Percentiles rank a stretch among this genome's conserved stretches.
phyloP scores from a whole-genome alignment of 2,329 filamentous ascomycete species.

The Cercospora beticola region DNA sequence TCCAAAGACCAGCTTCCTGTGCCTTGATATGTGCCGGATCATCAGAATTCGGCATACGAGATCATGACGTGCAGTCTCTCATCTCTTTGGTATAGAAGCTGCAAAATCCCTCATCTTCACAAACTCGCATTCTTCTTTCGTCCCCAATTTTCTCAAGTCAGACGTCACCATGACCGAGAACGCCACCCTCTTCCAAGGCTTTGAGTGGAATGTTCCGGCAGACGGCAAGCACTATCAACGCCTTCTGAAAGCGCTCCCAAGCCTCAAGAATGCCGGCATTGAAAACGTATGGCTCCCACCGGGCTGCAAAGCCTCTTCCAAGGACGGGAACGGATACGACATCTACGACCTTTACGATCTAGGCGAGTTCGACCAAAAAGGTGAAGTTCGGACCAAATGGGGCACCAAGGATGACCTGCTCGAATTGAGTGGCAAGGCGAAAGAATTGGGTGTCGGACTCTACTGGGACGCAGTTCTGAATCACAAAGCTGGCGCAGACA shows the following conservation, averaged over 20 bases:
- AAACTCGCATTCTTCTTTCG: not conserved
- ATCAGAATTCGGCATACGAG: not conserved
- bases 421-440: constrained; percentile 52
- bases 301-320: constrained; percentile 62
- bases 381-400: constrained; percentile 63
- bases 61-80: constrained; percentile 5
- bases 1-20: not conserved
- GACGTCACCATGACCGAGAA: constrained; percentile 29
- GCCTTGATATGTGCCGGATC: not conserved
- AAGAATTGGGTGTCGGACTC: constrained; percentile 55
- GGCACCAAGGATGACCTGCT: constrained; percentile 62
- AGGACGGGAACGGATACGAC: constrained; percentile 59
- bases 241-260: constrained; percentile 53
- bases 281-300: constrained; percentile 67
- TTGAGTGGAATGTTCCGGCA: constrained; percentile 68
- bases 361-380: constrained; percentile 71
- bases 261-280: constrained; percentile 60
- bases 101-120: not conserved
- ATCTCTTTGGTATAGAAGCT: not conserved
- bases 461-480: constrained; percentile 71
- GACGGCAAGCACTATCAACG: constrained; percentile 64
- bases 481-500: constrained; percentile 67
- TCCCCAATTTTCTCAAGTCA: not conserved
- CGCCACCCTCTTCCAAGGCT: constrained; percentile 63
- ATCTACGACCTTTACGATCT: constrained; percentile 58